Evolutionary conservation across 2,329 filamentous ascomycete species (phyloP).

Genomic region (Monosporascus ibericus): DNA sequence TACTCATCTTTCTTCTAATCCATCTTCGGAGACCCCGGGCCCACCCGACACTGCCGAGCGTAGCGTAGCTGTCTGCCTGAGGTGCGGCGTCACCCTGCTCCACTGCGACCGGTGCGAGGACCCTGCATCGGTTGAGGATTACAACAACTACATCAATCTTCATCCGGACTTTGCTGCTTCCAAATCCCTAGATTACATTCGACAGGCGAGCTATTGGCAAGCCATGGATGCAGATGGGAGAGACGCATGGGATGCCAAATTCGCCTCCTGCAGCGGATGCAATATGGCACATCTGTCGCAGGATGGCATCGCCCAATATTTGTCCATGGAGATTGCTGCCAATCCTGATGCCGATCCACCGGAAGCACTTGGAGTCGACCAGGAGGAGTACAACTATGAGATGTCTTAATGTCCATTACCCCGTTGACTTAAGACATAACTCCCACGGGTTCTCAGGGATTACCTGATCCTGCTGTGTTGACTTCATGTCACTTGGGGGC

Average conservation of each 20-base stretch:
- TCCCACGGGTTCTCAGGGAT: neutral
- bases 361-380: conserved; percentile 21
- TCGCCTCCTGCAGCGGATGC: conserved; percentile 11
- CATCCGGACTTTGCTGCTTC: conserved; percentile 15
- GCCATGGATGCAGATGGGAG: conserved; percentile 14
- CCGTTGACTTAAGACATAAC: neutral
- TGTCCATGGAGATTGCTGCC: conserved; percentile 11
- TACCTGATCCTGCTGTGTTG: neutral
- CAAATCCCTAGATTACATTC: conserved; percentile 13
- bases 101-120: conserved; percentile 22
- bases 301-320: conserved; percentile 14
- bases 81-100: conserved; percentile 25
- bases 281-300: conserved; percentile 6
- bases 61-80: conserved; percentile 22
- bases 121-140: conserved; percentile 22
- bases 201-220: conserved; percentile 14
- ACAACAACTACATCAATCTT: conserved; percentile 17
- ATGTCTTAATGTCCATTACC: conserved; percentile 2
- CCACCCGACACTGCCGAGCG: conserved; percentile 8
- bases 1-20: conserved; percentile 36
- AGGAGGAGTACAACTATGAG: conserved; percentile 11
- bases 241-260: conserved; percentile 12
- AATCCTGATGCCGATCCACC: conserved; percentile 21
- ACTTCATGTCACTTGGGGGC: no score
- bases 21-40: conserved; percentile 2